Percentiles rank a stretch among this genome's conserved stretches.
These are phyloP conservation scores for Candida gigantensis DNA, from an alignment of 1,139 yeast genomes.

Conservation along the genomic window DNA sequence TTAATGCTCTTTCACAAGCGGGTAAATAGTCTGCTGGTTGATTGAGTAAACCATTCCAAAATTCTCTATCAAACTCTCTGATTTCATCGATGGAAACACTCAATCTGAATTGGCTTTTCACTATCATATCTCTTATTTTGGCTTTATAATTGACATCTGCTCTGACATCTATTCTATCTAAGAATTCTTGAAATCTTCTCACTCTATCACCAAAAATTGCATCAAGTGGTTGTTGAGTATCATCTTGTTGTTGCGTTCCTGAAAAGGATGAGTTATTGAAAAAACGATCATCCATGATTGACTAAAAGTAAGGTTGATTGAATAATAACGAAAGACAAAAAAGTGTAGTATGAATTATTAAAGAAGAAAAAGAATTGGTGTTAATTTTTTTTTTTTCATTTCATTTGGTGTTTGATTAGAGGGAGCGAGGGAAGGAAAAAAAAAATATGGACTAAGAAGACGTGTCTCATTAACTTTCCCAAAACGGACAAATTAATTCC, in stretches of 20 bases:
- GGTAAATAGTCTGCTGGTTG: slow-evolving; percentile 86
- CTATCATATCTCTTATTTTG: slow-evolving; percentile 70
- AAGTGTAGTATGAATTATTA: slow-evolving; percentile 1
- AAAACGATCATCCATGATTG: slow-evolving; percentile 3
- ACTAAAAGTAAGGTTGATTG: not conserved
- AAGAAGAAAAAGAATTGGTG: slow-evolving; percentile 5
- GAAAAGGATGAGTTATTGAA: slow-evolving; percentile 1
- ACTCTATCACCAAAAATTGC: slow-evolving; percentile 76
- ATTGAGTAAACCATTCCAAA: slow-evolving; percentile 77
- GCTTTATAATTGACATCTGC: slow-evolving; percentile 61
- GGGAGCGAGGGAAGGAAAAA: not conserved
- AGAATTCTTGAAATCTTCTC: slow-evolving; percentile 84
- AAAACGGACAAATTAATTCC: slow-evolving; percentile 24
- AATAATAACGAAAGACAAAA: slow-evolving; percentile 4
- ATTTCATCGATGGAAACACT: slow-evolving; percentile 82
- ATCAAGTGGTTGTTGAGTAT: slow-evolving; percentile 36
- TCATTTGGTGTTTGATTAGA: not conserved
- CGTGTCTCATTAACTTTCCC: slow-evolving; percentile 38
- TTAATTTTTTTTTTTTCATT: not conserved
- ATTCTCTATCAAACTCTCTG: slow-evolving; percentile 76
- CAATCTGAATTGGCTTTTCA: slow-evolving; percentile 65
- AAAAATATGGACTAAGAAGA: slow-evolving; percentile 12
- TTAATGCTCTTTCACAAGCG: slow-evolving; percentile 83
- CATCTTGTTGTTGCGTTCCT: slow-evolving; percentile 1
- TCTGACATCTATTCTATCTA: slow-evolving; percentile 53